Evolutionary conservation across 495 filamentous ascomycete genomes (phyloP), one percentile per base, ranked within the genome.

Genomic region (Darksidea phi): DNA sequence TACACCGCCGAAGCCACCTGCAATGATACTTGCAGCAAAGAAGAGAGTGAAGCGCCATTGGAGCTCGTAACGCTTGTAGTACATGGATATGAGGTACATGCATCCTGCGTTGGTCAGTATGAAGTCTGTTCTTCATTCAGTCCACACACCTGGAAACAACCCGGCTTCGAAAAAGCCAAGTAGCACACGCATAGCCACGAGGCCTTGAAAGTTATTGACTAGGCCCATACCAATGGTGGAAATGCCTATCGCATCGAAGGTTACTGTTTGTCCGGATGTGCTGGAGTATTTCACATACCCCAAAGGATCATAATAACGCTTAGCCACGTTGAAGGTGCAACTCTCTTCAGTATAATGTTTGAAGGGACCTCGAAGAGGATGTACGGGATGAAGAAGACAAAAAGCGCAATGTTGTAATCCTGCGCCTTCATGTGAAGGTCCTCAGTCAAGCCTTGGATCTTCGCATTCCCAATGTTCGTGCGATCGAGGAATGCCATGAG

Each of bases 311-410:
- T 74, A 41, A 63, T 70, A 4, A 50, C 8, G 23, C 20, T 37
- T 2, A 67, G 69, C 74, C 79, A 86, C 54, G 74, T 76, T 0
- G 78, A 83, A 7, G 88, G 88, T 0, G 79, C 76, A 10, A 89
- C 70, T 51, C 79, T 82, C 72, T 84, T 87, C 71, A 89, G 74
- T 57, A 88, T 74, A 6, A 89, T 73, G 68, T 88, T 88, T 61
- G 76, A 78, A 11, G 84, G 86, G 46, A 88, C 78, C 28, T 89
- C 85, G 43, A 86, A 80, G 4, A 85, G 69, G 49, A 84, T 81
- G 68, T 88, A 89, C 36, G 82, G 83, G 2, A 85, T 77, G 70
- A 88, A 88, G 72, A 86, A 87, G 13, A 86, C 77, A 49, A 83
- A 80, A 0, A 87, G 75, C 17, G 84, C 83, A 45, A 87, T 74